Conservation (phyloP, 257 asterid species). For the Fraxinus anomala region DNA sequence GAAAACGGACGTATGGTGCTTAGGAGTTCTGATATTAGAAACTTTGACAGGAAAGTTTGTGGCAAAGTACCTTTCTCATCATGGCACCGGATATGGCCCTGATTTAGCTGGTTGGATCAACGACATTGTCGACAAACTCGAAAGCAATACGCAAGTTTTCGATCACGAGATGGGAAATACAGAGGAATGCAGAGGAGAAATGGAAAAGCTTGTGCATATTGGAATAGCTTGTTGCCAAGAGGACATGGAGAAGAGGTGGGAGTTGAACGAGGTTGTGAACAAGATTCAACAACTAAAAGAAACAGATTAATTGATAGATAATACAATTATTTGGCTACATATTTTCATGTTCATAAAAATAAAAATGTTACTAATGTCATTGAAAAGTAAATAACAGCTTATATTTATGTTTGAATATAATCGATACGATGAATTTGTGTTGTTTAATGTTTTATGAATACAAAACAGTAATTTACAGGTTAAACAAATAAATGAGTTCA, state of each 20-base stretch:
- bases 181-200: slow-evolving; percentile 39
- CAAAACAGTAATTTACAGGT: too few species aligned
- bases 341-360: not conserved
- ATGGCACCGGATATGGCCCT: slow-evolving; percentile 37
- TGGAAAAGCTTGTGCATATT: slow-evolving; percentile 62
- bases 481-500: too few species aligned
- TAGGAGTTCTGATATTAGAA: slow-evolving; percentile 78
- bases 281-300: slow-evolving; percentile 53
- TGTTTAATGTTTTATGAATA: too few species aligned
- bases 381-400: not conserved
- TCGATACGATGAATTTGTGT: too few species aligned
- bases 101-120: slow-evolving; percentile 59
- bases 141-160: slow-evolving; percentile 27
- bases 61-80: slow-evolving; percentile 51
- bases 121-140: slow-evolving; percentile 28
- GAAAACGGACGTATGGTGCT: slow-evolving; percentile 89
- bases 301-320: not conserved
- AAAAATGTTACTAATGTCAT: not conserved
- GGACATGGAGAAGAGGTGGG: slow-evolving; percentile 65
- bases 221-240: slow-evolving; percentile 68
- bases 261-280: slow-evolving; percentile 57
- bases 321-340: not conserved
- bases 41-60: slow-evolving; percentile 69
- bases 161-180: slow-evolving; percentile 62
- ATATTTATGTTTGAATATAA: too few species aligned